Evolutionary conservation across 1,139 yeast genomes (phyloP), one percentile per base, ranked within the genome.

Genomic region (Debaryomyces subglobosus): DNA sequence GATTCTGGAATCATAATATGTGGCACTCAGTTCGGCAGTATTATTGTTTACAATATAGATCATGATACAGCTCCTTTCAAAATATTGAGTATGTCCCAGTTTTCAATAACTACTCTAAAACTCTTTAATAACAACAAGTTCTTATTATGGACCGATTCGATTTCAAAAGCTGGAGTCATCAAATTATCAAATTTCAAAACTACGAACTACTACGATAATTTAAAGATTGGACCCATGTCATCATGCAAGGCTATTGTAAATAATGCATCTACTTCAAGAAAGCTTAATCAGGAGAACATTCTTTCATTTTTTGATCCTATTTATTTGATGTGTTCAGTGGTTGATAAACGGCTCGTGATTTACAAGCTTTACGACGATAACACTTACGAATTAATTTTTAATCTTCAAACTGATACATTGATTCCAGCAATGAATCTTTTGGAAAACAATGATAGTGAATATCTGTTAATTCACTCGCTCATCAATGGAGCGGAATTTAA

Each of bases 21-120:
- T 46, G 77, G 77, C 0, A 64, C 70, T 8, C 74, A 71, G 46
- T 68, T 67, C 54, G 77, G 77, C 6, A 58, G 60, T 37, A 49
- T 72, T 21, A 37, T 62, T 40, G 47, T 67, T 9, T 68, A 64
- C 45, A 53, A 65, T 43, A 53, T 57, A 2, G 46, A 47, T 16
- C 54, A 56, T n/a, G 61, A 53, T 9, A 54, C 52, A 1, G 50
- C 47, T 38, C 62, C 61, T 34, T 47, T 54, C 3, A 56, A 54
- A 15, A 47, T 52, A 2, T 32, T 62, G 5, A 57, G 61, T 21
- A 52, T 69, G 20, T 69, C 76, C 0, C 65, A 60, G 20, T 68
- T 68, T 45, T 63, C 75, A 4, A 66, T 72, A 24, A 48, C 52
- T 4, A 56, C 56, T 20, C 40, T 71, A 27, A 39, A 51, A 21